Percentiles rank a stretch among this genome's conserved stretches.
Evolutionary conservation across 2,329 filamentous ascomycete genomes (phyloP).

Genomic region (Pyricularia grisea): DNA sequence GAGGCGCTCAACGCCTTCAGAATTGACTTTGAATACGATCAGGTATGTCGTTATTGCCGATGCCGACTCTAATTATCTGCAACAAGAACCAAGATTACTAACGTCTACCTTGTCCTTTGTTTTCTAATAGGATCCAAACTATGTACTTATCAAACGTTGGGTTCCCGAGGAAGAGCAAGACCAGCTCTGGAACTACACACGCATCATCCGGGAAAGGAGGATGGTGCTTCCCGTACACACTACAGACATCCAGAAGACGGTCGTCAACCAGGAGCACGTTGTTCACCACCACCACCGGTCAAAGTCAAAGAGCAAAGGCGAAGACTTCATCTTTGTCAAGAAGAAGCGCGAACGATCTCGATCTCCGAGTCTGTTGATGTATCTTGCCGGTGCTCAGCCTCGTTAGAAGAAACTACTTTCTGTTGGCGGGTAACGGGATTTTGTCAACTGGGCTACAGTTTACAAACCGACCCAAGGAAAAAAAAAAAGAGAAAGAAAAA

Average conservation of each 20-base stretch:
- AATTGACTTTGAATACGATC: slow-evolving; percentile 49
- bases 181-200: slow-evolving; percentile 63
- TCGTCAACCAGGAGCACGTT: slow-evolving; percentile 37
- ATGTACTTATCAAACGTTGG: slow-evolving; percentile 48
- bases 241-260: slow-evolving; percentile 46
- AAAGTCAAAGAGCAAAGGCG: slow-evolving; percentile 27
- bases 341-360: slow-evolving; percentile 47
- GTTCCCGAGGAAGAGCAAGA: slow-evolving; percentile 64
- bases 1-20: slow-evolving; percentile 48
- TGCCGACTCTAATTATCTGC: not conserved
- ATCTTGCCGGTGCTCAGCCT: slow-evolving; percentile 38
- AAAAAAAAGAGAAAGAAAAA: not conserved
- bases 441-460: not conserved
- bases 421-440: no score
- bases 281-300: slow-evolving; percentile 28
- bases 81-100: not conserved
- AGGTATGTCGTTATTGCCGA: slow-evolving; percentile 27
- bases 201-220: slow-evolving; percentile 48
- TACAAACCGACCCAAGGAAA: not conserved
- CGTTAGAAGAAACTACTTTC: not conserved
- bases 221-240: not conserved
- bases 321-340: slow-evolving; percentile 33
- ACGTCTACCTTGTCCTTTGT: not conserved
- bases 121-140: slow-evolving; percentile 49
- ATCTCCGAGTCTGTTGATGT: slow-evolving; percentile 47